Evolutionary conservation across 345 rosid species (phyloP), one percentile per base, ranked within the genome.

Genomic region (Firmiana major): DNA sequence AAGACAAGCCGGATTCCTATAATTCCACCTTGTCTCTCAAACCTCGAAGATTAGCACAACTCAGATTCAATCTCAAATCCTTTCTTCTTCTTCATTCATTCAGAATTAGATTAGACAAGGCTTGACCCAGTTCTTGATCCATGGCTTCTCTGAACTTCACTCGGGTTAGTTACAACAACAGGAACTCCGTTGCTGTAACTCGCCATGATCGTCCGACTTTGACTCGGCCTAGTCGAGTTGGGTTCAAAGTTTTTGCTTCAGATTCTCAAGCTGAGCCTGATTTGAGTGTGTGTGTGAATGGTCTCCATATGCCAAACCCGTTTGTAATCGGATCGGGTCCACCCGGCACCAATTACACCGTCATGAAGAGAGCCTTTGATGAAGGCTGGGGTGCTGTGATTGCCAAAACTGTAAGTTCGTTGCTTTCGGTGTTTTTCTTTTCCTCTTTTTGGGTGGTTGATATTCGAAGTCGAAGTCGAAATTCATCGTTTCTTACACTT

Each of bases 311-410:
- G 97, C 94, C 97, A 3, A 93, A 96, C 77, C 99, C 98, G 0
- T 93, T 93, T 78, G 97, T 96, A 75, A 94, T 96, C 81, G 98
- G 93, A 63, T 96, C 99, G 11, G 99, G 99, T 77, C 99, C 98
- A 26, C 99, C 98, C 0, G 99, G 98, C 10, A 93, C 99, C 67
- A 96, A 96, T 88, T 90, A 92, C 74, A 96, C 97, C 6, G 99
- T 93, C 72, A 96, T 93, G 98, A 96, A 93, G 82, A 82, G 95
- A 80, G 98, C 98, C 58, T 96, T 93, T 64, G 98, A 96, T 59
- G 98, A 93, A 88, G 99, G 99, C 31, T 96, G 99, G 99, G 99
- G 99, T 5, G 98, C 95, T 49, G 98, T 96, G 68, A 92, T 92
- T 75, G 98, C 98, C 77, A 96, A 96, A 82, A 96, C 99, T 69